These are phyloP conservation scores for Paramecium caudatum DNA, from an alignment of 73 alveolate species.

Conservation along the genomic window DNA sequence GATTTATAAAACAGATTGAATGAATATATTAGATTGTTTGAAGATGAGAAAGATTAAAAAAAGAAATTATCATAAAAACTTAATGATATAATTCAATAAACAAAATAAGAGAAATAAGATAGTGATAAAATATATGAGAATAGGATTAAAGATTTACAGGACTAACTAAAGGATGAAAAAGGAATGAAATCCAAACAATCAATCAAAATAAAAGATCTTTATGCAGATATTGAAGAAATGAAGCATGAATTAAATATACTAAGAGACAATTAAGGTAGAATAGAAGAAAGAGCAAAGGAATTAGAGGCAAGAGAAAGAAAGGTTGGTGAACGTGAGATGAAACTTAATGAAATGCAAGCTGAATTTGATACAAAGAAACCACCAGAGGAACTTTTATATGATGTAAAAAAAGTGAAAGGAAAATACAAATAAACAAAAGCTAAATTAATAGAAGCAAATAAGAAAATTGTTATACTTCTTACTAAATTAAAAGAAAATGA, in stretches of 20 bases:
- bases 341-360: not conserved
- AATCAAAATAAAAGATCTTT: conserved; percentile 19
- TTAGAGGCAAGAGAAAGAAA: conserved; percentile 50
- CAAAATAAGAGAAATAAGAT: conserved; percentile 43
- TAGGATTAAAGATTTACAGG: conserved; percentile 55
- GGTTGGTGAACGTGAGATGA: conserved; percentile 4
- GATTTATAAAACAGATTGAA: conserved; percentile 43
- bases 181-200: not conserved
- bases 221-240: conserved; percentile 17
- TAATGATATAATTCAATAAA: conserved; percentile 21
- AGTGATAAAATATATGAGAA: conserved; percentile 62
- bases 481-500: conserved; percentile 11
- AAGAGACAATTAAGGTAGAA: conserved; percentile 21
- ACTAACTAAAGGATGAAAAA: conserved; percentile 37
- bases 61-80: conserved; percentile 43
- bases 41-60: conserved; percentile 64
- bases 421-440: conserved; percentile 1
- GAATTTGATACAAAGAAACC: conserved; percentile 12
- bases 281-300: conserved; percentile 50
- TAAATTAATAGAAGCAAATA: conserved; percentile 23
- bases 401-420: conserved; percentile 5
- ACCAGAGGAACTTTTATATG: conserved; percentile 21
- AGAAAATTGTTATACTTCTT: conserved; percentile 28
- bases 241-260: conserved; percentile 3
- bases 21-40: conserved; percentile 59